Evolutionary conservation across 305 asterid genomes (phyloP), one percentile per base, ranked within the genome.

Genomic region (Solanum chacoense): DNA sequence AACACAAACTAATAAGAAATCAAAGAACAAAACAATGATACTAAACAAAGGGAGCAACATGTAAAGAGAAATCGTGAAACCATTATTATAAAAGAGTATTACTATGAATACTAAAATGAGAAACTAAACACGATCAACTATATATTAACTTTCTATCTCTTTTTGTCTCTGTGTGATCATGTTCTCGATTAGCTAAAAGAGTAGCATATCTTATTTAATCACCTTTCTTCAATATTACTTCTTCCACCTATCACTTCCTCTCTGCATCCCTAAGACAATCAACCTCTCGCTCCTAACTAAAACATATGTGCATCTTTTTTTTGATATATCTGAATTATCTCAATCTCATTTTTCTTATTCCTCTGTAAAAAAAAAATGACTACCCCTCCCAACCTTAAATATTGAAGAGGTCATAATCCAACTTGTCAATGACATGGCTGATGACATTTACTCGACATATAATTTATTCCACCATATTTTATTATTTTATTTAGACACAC

Each of bases 101-200:
- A 63, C 10, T 9, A n/a, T 10, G 4, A 67, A 67, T 67, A 67
- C 31, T 24, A 11, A 63, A 67, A 24, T 67, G 32, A 67, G 16
- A 67, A 67, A 67, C 32, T 24, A 67, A 67, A 11, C 74, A 24
- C 1, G 13, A 7, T 67, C 8, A 67, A 5, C 18, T 11, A 2
- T 4, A 16, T 50, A 16, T 1, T 50, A 50, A 6, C 8, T 63
- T 10, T 63, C 32, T 5, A 24, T 11, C 14, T 26, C 0, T 0
- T 11, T 24, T 63, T n/a, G 3, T n/a, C 0, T n/a, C 0, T 63
- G 5, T 1, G 3, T 63, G 13, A 63, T 63, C 13, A 4, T 63
- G 3, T 63, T 63, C 6, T 63, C 13, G 0, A 59, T 63, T 63
- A n/a, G 7, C 10, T 4, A 10, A 9, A 22, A 4, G 1, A 63